Base-by-base conservation (phyloP, 106 monocot genomes). In the Apostasia shenzhenica region DNA sequence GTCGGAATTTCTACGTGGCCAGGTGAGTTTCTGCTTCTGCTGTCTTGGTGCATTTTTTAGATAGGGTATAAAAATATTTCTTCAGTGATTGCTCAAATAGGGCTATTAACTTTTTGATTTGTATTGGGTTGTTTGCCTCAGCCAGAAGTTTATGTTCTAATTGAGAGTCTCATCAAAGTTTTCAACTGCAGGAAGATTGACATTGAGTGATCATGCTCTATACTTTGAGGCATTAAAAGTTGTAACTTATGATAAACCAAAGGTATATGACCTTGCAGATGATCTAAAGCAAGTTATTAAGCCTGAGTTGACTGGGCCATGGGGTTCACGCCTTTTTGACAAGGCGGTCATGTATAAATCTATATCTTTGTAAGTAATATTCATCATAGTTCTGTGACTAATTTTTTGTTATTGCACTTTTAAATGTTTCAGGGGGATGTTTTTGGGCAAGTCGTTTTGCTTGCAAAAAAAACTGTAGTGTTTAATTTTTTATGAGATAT, bases 271-370 rank as follows among this genome's bases (percentile, higher is more conserved):
- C 48, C 83, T 99, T 79, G 86, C 89, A 47, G 87, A 87, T 69
- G 97, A 99, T 75, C 73, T 99, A 61, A 92, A 92, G 51, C 97
- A 97, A 76, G 75, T 83, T 51, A 70, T 97, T 59, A 92, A 65
- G 63, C 92, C 97, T 62, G 92, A 97, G 64, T 70, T 97, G 72
- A 92, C 92, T 74, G 97, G 97, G 54, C 97, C 97, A 61, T 97
- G 89, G 97, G 92, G 97, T 70, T 82, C 92, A 66, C 97, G 97
- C 61, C 82, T 97, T 57, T 92, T 97, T 81, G 97, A 97, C 77
- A 97, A 92, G 72, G 97, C 84, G 14, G 89, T 97, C 63, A 79
- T 97, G 87, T 97, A 97, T 70, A 92, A 76, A 78, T 89, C 97
- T 10, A 67, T 61, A 62, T 76, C 78, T 13, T 70, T 89, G 97